These are phyloP conservation scores for Leccinellum luteum DNA, from an alignment of 768 basidiomycete species.

Conservation along the genomic window DNA sequence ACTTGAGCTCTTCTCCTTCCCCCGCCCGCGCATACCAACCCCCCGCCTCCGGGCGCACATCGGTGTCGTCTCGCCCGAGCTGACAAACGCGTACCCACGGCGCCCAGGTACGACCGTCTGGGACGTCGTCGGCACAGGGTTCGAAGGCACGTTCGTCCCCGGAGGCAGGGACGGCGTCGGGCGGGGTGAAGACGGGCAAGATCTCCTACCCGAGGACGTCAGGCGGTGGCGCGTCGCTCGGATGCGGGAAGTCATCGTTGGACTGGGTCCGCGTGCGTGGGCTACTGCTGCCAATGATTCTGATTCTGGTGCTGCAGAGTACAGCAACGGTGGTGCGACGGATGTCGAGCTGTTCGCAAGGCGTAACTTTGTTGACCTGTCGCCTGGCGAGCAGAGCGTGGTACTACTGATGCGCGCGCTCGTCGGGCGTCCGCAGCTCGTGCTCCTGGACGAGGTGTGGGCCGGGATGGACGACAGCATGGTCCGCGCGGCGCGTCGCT, in stretches of 20 bases:
- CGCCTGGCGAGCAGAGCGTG: slow-evolving; percentile 74
- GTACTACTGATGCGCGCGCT: slow-evolving; percentile 85
- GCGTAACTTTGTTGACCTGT: slow-evolving; percentile 58
- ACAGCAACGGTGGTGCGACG: neutral
- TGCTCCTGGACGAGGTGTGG: slow-evolving; percentile 91
- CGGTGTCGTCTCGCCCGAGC: slow-evolving; percentile 84
- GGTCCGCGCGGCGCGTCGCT: slow-evolving; percentile 60
- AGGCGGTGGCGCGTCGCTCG: slow-evolving; percentile 39
- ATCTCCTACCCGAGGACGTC: slow-evolving; percentile 34
- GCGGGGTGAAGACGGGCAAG: slow-evolving; percentile 36
- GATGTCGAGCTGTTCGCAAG: slow-evolving; percentile 43
- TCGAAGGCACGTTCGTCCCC: slow-evolving; percentile 78
- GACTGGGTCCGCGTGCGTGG: slow-evolving; percentile 63
- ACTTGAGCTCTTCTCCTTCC: slow-evolving; percentile 58
- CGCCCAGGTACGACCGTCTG: slow-evolving; percentile 63
- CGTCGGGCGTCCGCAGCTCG: slow-evolving; percentile 66
- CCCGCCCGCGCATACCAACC: slow-evolving; percentile 66
- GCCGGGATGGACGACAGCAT: slow-evolving; percentile 86
- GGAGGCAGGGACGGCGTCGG: slow-evolving; percentile 44
- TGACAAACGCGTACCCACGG: slow-evolving; percentile 87
- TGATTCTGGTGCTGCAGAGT: neutral
- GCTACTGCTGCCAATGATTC: neutral
- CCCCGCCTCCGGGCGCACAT: slow-evolving; percentile 62
- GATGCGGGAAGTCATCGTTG: slow-evolving; percentile 58
- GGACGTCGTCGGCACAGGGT: slow-evolving; percentile 86